Conservation (phyloP, 345 rosid species). For the Brassica incana region DNA sequence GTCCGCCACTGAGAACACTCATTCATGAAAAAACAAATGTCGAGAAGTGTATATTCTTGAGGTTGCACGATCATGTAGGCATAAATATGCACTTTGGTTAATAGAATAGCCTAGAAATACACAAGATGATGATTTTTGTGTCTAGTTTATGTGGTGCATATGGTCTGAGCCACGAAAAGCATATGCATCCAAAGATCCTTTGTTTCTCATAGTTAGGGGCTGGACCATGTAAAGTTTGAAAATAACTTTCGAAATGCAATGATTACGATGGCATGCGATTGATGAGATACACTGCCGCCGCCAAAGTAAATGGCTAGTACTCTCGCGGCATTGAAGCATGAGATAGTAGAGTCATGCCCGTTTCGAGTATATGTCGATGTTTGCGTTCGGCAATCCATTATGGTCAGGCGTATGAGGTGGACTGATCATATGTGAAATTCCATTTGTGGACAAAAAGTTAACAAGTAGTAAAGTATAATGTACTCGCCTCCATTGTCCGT, state of each 20-base stretch:
- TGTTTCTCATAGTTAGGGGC: background rate
- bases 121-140: background rate
- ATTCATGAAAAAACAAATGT: too few species aligned
- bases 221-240: background rate
- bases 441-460: background rate
- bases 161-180: background rate
- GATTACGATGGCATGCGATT: background rate
- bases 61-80: background rate
- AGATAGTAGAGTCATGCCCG: background rate
- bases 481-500: background rate
- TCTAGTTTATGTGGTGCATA: background rate
- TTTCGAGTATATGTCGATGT: background rate
- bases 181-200: background rate
- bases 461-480: background rate
- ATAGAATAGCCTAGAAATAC: background rate
- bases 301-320: background rate
- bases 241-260: background rate
- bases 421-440: background rate
- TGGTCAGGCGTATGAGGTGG: background rate
- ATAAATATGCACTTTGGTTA: background rate
- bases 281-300: background rate
- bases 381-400: background rate
- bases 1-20: constrained; percentile 18
- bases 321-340: background rate
- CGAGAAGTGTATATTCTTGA: background rate